Conservation (phyloP, 1,139 yeast species). For the Saccharomyces pastorianus region DNA sequence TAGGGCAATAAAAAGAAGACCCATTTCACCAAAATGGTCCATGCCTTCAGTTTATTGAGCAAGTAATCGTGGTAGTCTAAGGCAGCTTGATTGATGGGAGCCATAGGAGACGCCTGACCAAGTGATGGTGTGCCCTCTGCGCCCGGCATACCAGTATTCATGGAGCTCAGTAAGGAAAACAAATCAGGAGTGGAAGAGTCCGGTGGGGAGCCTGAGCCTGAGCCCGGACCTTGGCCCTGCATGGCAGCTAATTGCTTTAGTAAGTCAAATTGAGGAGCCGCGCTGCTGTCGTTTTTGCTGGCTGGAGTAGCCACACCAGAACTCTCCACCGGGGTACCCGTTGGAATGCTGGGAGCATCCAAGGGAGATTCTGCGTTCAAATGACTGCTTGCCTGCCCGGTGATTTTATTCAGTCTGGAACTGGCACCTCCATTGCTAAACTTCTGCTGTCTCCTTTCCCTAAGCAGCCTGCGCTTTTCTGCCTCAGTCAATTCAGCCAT, state of each 20-base stretch:
- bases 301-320: background rate
- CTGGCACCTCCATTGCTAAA: conserved; percentile 52
- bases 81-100: conserved; percentile 22
- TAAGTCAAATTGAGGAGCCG: conserved; percentile 18
- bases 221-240: conserved; percentile 8
- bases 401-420: conserved; percentile 46
- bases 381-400: conserved; percentile 35
- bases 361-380: conserved; percentile 33
- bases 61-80: conserved; percentile 25
- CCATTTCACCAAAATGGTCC: conserved; percentile 30
- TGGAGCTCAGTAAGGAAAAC: conserved; percentile 23
- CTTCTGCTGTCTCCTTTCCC: conserved; percentile 67
- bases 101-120: conserved; percentile 3
- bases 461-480: conserved; percentile 52
- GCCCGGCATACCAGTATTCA: conserved; percentile 12
- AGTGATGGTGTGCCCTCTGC: conserved; percentile 2
- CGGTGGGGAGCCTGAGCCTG: background rate
- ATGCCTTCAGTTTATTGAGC: conserved; percentile 27
- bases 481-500: conserved; percentile 42
- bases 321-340: background rate
- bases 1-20: conserved; percentile 24
- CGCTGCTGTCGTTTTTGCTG: background rate
- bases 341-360: conserved; percentile 12
- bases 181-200: conserved; percentile 24
- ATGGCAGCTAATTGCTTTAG: conserved; percentile 20